These are phyloP conservation scores for Larix sibirica DNA, from an alignment of 83 land plant genomes.

Conservation along the genomic window DNA sequence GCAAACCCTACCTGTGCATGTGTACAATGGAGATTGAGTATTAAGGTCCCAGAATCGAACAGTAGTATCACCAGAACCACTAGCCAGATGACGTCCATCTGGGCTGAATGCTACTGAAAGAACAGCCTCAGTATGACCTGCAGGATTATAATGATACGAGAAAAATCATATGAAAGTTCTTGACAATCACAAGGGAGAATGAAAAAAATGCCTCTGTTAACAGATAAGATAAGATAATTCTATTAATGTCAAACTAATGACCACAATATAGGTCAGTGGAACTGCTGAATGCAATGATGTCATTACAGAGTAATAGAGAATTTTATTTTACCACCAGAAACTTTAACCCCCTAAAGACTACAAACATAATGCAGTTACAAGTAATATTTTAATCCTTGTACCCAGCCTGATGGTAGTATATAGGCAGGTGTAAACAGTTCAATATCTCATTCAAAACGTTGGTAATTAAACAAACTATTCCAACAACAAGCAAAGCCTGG, in stretches of 20 bases:
- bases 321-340: neutral
- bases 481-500: neutral
- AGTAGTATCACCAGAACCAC: slow-evolving; percentile 98
- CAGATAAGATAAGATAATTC: too few species aligned
- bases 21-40: slow-evolving; percentile 88
- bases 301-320: neutral
- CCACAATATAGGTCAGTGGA: too few species aligned
- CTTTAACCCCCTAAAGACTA: neutral
- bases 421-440: neutral
- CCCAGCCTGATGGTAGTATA: neutral
- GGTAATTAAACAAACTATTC: neutral
- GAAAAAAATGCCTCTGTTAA: neutral
- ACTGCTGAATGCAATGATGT: too few species aligned
- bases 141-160: neutral
- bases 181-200: neutral
- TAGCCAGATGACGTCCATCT: slow-evolving; percentile 87
- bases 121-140: slow-evolving; percentile 94
- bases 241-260: too few species aligned
- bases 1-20: slow-evolving; percentile 57
- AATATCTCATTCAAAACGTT: neutral
- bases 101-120: slow-evolving; percentile 97
- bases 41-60: slow-evolving; percentile 96
- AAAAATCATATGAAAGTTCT: neutral
- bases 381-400: neutral
- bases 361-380: neutral